Evolutionary conservation across 140 eudicot genomes (phyloP).

Genomic region (Bidens hawaiensis): DNA sequence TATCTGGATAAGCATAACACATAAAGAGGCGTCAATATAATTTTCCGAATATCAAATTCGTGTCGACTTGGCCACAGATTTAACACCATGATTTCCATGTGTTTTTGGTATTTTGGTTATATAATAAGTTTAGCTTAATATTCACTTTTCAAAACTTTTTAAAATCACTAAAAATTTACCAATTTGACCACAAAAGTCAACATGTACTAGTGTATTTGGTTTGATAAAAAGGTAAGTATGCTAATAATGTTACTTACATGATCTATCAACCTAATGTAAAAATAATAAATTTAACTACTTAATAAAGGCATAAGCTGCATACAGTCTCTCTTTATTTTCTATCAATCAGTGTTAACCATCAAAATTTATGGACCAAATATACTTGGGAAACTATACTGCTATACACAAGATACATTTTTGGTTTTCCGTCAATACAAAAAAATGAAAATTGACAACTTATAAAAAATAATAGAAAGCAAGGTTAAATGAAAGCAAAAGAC

Average conservation of each 20-base stretch:
- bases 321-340: neutral
- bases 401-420: no score
- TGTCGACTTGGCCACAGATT: neutral
- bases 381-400: no score
- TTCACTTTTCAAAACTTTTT: neutral
- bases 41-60: neutral
- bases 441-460: no score
- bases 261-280: neutral
- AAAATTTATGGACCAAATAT: neutral
- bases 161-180: neutral
- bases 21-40: neutral
- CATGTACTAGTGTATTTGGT: neutral
- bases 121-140: neutral
- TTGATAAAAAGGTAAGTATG: neutral
- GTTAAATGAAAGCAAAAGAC: neutral
- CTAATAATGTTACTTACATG: neutral
- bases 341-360: neutral
- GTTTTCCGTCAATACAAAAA: neutral
- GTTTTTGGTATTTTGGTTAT: neutral
- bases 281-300: neutral
- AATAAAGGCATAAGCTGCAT: neutral
- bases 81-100: neutral
- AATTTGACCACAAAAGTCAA: neutral
- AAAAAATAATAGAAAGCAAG: no score
- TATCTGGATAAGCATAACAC: conserved; percentile 38